These are phyloP conservation scores for Mortierella sp. DNA, from an alignment of 371 early-diverging fungal genomes.

Conservation along the genomic window DNA sequence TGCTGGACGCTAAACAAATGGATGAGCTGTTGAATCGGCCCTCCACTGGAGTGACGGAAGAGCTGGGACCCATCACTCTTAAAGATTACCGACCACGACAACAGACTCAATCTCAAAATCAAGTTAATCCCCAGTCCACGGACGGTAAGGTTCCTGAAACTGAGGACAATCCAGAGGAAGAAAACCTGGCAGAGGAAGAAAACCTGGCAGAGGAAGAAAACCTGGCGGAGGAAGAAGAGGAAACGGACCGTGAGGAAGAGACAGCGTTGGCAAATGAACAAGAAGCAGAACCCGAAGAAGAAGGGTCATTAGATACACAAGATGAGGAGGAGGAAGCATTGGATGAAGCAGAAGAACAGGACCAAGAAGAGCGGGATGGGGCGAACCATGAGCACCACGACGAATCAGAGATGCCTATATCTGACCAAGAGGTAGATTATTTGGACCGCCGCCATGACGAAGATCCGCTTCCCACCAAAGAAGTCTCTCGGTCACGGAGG, in stretches of 20 bases:
- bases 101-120: conserved; percentile 4
- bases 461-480: conserved; percentile 1
- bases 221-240: conserved; percentile 6
- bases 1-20: conserved; percentile 52
- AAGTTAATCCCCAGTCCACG: not conserved
- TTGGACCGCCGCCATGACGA: conserved; percentile 47
- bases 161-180: conserved; percentile 8
- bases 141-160: not conserved
- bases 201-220: conserved; percentile 3
- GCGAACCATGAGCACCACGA: conserved; percentile 24
- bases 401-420: conserved; percentile 42
- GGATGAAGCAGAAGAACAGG: conserved; percentile 10
- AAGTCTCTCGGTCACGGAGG: not conserved
- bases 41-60: conserved; percentile 29
- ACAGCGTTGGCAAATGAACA: conserved; percentile 3
- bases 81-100: conserved; percentile 45
- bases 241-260: not conserved
- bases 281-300: conserved; percentile 5
- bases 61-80: conserved; percentile 18
- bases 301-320: conserved; percentile 6
- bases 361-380: conserved; percentile 13
- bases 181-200: conserved; percentile 4
- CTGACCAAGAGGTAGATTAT: conserved; percentile 43
- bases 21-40: conserved; percentile 53
- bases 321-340: conserved; percentile 27